phyloP scores from a whole-genome alignment of 257 asterid genomes.

The Linderniella brevidens region DNA sequence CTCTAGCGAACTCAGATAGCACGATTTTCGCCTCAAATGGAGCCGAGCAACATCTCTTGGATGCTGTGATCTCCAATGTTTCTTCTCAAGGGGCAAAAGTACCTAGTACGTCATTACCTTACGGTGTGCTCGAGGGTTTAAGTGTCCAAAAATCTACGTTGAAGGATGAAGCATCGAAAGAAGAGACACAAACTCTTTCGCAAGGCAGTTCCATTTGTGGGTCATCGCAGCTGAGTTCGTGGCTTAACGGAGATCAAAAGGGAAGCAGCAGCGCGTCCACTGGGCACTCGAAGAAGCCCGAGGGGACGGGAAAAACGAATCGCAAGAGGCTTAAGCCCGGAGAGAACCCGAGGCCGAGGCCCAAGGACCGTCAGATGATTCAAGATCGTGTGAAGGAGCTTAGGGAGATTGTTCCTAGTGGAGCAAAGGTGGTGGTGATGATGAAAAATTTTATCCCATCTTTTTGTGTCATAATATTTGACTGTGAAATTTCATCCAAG shows the following conservation, averaged over 20 bases:
- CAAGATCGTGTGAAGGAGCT: slow-evolving; percentile 85
- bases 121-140: slow-evolving; percentile 13
- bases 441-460: too few relatives aligned
- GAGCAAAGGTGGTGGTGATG: slow-evolving; percentile 36
- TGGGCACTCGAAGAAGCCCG: slow-evolving; percentile 35
- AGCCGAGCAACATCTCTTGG: slow-evolving; percentile 40
- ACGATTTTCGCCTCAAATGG: slow-evolving; percentile 12
- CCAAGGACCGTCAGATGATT: slow-evolving; percentile 83
- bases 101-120: too few relatives aligned
- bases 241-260: too few relatives aligned
- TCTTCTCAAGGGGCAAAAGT: too few relatives aligned
- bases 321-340: slow-evolving; percentile 76
- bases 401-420: slow-evolving; percentile 69
- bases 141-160: slow-evolving; percentile 35
- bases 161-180: too few relatives aligned
- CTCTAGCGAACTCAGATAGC: slow-evolving; percentile 5
- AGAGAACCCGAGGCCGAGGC: slow-evolving; percentile 72
- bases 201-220: too few relatives aligned
- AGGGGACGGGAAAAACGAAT: slow-evolving; percentile 25
- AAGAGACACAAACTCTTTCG: slow-evolving; percentile 12
- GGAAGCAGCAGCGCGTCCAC: slow-evolving; percentile 29
- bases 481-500: too few relatives aligned
- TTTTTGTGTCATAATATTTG: too few relatives aligned
- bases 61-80: slow-evolving; percentile 29
- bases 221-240: too few relatives aligned